Conservation (phyloP, 2,329 filamentous ascomycete species). For the Apiospora marii region DNA sequence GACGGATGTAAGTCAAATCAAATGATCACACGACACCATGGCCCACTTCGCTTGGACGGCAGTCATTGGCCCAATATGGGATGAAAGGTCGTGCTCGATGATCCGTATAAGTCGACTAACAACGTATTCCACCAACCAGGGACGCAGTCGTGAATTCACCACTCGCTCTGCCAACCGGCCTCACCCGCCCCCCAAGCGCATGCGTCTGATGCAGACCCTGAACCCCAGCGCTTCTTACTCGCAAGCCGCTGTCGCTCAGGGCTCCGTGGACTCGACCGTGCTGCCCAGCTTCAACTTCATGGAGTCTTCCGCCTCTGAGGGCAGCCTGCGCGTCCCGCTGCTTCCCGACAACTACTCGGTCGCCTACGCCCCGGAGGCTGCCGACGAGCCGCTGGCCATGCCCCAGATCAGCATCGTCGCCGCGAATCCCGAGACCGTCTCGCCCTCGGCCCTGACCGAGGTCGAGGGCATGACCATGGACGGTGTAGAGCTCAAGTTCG, state of each 20-base stretch:
- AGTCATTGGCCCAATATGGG: not conserved
- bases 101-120: constrained; percentile 27
- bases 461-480: constrained; percentile 67
- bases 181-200: constrained; percentile 49
- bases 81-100: constrained; percentile 1
- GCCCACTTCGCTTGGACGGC: not conserved
- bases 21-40: not conserved
- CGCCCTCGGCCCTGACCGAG: constrained; percentile 59
- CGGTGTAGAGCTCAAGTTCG: constrained; percentile 62
- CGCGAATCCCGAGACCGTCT: constrained; percentile 60
- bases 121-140: not conserved
- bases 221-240: constrained; percentile 51
- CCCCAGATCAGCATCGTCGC: constrained; percentile 64
- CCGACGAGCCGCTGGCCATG: constrained; percentile 49
- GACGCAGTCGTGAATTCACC: constrained; percentile 41
- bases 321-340: constrained; percentile 62
- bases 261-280: constrained; percentile 49
- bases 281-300: constrained; percentile 56
- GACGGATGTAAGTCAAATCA: constrained; percentile 38
- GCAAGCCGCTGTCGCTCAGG: constrained; percentile 35
- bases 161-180: constrained; percentile 46
- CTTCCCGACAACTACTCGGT: constrained; percentile 65
- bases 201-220: constrained; percentile 72
- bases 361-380: constrained; percentile 52
- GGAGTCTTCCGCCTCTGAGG: constrained; percentile 38